Evolutionary conservation across 805 yeast genomes (phyloP).

Genomic region (Candida taoyuanica): DNA sequence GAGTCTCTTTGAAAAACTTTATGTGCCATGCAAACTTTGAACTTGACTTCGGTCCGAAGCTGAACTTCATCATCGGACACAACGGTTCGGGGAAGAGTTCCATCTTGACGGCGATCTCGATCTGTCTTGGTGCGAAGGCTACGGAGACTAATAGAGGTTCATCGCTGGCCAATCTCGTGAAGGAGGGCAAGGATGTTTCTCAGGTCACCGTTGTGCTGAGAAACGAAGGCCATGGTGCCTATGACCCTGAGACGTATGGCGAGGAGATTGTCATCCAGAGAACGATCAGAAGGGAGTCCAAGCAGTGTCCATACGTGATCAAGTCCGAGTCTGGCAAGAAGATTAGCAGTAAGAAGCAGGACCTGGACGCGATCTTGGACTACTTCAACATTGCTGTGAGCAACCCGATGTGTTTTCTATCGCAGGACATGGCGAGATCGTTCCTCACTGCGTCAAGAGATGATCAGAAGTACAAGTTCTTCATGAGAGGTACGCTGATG

Average conservation of each 20-base stretch:
- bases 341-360: constrained; percentile 57
- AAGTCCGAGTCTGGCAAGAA: constrained; percentile 46
- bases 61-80: constrained; percentile 83
- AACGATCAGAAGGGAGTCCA: constrained; percentile 44
- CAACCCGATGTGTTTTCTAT: constrained; percentile 87
- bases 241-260: constrained; percentile 63
- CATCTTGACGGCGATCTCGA: constrained; percentile 77
- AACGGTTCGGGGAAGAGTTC: constrained; percentile 94
- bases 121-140: constrained; percentile 87
- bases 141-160: constrained; percentile 81
- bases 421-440: constrained; percentile 91
- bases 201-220: constrained; percentile 59
- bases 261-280: constrained; percentile 66
- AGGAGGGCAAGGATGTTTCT: constrained; percentile 71
- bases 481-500: constrained; percentile 76
- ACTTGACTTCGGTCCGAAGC: constrained; percentile 67
- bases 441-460: constrained; percentile 77
- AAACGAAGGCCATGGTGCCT: constrained; percentile 65
- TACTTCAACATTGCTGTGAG: constrained; percentile 74
- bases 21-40: constrained; percentile 88
- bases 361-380: constrained; percentile 63
- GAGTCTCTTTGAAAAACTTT: constrained; percentile 63
- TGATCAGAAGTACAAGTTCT: constrained; percentile 64
- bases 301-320: constrained; percentile 50
- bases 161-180: constrained; percentile 62